Evolutionary conservation across 164 flowering plant species (phyloP).

Genomic region (Dillenia turbinata): DNA sequence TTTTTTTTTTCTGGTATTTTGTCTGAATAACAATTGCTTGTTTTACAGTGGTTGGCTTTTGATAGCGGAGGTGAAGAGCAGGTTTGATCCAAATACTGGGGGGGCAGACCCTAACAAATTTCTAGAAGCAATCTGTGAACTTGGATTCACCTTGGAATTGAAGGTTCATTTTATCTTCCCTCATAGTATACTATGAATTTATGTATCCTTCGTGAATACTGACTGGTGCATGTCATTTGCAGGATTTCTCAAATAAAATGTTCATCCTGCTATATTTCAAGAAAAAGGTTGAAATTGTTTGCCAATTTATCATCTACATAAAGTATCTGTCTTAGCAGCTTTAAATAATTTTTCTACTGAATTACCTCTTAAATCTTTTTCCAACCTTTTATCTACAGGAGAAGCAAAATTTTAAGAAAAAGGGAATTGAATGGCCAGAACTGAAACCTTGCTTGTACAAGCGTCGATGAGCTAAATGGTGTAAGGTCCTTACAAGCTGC

Average conservation of each 20-base stretch:
- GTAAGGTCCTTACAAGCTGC: not conserved
- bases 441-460: constrained; percentile 90
- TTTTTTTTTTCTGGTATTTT: not conserved
- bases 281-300: constrained; percentile 47
- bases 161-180: constrained; percentile 32
- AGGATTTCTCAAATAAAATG: constrained; percentile 97
- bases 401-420: constrained; percentile 24
- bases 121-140: constrained; percentile 57
- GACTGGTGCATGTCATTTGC: constrained; percentile 23
- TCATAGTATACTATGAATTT: not conserved
- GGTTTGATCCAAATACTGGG: constrained; percentile 81
- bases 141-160: constrained; percentile 54
- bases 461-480: constrained; percentile 46
- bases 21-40: constrained; percentile 1
- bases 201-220: not conserved
- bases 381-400: constrained; percentile 28
- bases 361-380: not conserved
- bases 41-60: constrained; percentile 84
- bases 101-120: constrained; percentile 84
- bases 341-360: not conserved
- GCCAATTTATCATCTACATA: not conserved
- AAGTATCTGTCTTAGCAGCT: not conserved
- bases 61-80: constrained; percentile 94
- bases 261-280: constrained; percentile 72
- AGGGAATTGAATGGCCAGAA: constrained; percentile 75